Percentiles rank a stretch among this genome's conserved stretches.
These are phyloP conservation scores for Zygosaccharomyces rouxii DNA, from an alignment of 805 yeast genomes.

Conservation along the genomic window DNA sequence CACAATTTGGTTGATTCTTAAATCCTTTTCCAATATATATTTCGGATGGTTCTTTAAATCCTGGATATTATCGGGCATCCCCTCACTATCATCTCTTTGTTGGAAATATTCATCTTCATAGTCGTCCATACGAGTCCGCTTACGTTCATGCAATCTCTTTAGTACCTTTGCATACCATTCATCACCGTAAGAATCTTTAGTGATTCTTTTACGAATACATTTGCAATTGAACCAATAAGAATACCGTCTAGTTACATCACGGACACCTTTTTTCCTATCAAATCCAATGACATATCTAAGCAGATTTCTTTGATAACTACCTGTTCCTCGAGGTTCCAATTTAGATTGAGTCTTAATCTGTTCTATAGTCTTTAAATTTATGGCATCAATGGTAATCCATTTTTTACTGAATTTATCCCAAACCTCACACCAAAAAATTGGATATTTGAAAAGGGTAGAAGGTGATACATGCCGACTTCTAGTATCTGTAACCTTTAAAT, in stretches of 20 bases:
- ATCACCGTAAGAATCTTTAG: constrained; percentile 50
- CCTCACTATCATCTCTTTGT: constrained; percentile 63
- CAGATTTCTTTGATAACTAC: constrained; percentile 39
- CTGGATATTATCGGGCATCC: constrained; percentile 77
- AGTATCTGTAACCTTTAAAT: constrained; percentile 25
- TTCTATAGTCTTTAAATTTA: constrained; percentile 60
- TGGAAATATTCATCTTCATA: constrained; percentile 35
- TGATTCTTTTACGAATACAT: constrained; percentile 67
- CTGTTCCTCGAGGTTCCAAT: constrained; percentile 57
- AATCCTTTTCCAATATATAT: constrained; percentile 72
- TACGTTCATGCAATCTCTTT: constrained; percentile 25
- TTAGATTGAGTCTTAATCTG: constrained; percentile 51
- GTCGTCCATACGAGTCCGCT: constrained; percentile 33
- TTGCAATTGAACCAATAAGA: constrained; percentile 66
- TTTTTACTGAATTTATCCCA: constrained; percentile 70
- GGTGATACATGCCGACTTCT: constrained; percentile 1
- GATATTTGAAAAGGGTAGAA: constrained; percentile 40
- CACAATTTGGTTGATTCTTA: constrained; percentile 67
- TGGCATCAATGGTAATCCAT: constrained; percentile 88
- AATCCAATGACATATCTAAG: constrained; percentile 74
- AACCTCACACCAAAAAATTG: constrained; percentile 90
- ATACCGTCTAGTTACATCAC: constrained; percentile 85
- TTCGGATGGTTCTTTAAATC: constrained; percentile 86
- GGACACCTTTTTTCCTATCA: constrained; percentile 57
- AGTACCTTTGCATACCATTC: constrained; percentile 56